These are phyloP conservation scores for Tubosaeta brunneosetosa DNA, from an alignment of 768 basidiomycete species.

Conservation along the genomic window DNA sequence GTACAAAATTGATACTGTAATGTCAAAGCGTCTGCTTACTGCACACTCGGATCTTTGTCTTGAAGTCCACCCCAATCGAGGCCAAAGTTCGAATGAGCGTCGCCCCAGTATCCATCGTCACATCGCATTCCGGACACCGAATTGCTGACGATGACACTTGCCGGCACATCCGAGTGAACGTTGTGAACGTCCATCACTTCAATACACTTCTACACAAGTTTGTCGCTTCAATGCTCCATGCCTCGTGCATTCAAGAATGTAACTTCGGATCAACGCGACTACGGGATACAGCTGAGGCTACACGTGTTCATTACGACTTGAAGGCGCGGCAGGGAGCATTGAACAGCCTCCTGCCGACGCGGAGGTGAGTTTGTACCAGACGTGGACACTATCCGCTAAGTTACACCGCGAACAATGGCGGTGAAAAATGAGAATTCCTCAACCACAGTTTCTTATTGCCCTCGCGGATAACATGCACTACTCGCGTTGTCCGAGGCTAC, in stretches of 20 bases:
- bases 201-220: background rate
- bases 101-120: background rate
- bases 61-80: too few species aligned
- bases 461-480: slow-evolving; percentile 30
- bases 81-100: background rate
- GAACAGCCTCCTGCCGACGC: slow-evolving; percentile 11
- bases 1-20: too few species aligned
- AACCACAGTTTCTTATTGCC: slow-evolving; percentile 16
- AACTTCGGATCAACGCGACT: slow-evolving; percentile 16
- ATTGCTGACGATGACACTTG: background rate
- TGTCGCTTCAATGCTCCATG: background rate
- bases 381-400: slow-evolving; percentile 4
- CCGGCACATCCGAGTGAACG: background rate
- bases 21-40: too few species aligned
- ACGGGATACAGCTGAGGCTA: background rate
- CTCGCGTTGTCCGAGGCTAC: slow-evolving; percentile 22
- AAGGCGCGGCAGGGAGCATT: slow-evolving; percentile 11
- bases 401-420: slow-evolving; percentile 10
- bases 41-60: too few species aligned
- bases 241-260: slow-evolving; percentile 18
- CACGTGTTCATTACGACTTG: slow-evolving; percentile 15
- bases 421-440: slow-evolving; percentile 5
- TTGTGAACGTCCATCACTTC: background rate
- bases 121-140: background rate
- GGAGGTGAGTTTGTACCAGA: slow-evolving; percentile 9